phyloP scores from a whole-genome alignment of 2,329 filamentous ascomycete genomes.

The Fusarium decemcellulare region DNA sequence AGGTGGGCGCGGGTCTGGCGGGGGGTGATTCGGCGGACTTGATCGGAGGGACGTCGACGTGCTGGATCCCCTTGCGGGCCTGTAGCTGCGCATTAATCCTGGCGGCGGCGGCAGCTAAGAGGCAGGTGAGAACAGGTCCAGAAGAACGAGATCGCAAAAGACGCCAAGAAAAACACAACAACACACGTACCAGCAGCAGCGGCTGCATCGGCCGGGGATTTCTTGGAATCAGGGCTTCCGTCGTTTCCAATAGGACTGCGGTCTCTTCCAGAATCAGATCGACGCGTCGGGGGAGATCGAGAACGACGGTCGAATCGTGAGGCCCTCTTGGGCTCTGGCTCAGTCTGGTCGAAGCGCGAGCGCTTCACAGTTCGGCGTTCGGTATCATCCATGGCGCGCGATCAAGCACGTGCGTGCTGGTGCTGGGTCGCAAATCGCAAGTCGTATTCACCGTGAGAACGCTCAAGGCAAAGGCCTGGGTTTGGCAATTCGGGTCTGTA shows the following conservation, averaged over 20 bases:
- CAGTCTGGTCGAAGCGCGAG: slow-evolving; percentile 94
- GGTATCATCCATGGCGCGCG: slow-evolving; percentile 75
- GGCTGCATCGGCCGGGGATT: slow-evolving; percentile 75
- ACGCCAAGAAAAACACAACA: slow-evolving; percentile 4
- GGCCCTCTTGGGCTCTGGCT: slow-evolving; percentile 80
- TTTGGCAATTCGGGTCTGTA: neutral
- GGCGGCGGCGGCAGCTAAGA: slow-evolving; percentile 86
- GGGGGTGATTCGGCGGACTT: slow-evolving; percentile 65
- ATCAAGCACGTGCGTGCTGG: slow-evolving; percentile 18
- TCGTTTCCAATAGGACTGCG: slow-evolving; percentile 80
- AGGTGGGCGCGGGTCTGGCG: slow-evolving; percentile 54
- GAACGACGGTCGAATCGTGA: slow-evolving; percentile 95
- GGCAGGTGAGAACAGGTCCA: slow-evolving; percentile 10
- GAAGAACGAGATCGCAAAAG: slow-evolving; percentile 25
- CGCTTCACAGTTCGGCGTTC: slow-evolving; percentile 82
- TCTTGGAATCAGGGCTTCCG: slow-evolving; percentile 60
- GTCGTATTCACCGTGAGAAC: neutral
- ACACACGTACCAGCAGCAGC: slow-evolving; percentile 79
- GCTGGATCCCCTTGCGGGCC: slow-evolving; percentile 90
- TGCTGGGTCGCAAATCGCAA: neutral
- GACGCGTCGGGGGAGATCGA: slow-evolving; percentile 80
- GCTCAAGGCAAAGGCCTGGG: neutral
- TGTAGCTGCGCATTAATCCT: slow-evolving; percentile 88
- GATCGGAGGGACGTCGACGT: slow-evolving; percentile 90
- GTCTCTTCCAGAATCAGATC: slow-evolving; percentile 78